These are phyloP conservation scores for Penicillium sp. DNA, from an alignment of 2,329 filamentous ascomycete species.

Conservation along the genomic window DNA sequence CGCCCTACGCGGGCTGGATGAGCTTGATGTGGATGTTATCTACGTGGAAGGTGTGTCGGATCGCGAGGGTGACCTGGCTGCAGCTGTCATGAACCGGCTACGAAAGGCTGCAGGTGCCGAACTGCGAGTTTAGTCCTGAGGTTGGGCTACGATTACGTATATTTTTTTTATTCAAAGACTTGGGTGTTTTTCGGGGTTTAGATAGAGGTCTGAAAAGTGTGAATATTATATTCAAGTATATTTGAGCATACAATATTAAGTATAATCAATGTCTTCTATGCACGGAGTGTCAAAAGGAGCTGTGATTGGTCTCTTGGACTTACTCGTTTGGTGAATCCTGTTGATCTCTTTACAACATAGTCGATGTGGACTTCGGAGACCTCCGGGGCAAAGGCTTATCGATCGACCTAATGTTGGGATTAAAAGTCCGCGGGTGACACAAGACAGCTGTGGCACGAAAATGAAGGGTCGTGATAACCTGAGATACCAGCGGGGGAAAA, in stretches of 20 bases:
- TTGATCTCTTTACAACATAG: background rate
- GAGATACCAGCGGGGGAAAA: conserved; percentile 3
- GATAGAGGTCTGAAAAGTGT: conserved; percentile 2
- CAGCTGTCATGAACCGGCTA: conserved; percentile 75
- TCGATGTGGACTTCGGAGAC: conserved; percentile 5
- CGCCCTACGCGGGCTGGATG: conserved; percentile 74
- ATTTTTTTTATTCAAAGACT: background rate
- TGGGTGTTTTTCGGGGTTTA: background rate
- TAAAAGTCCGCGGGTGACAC: too few relatives aligned
- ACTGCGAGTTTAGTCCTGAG: conserved; percentile 36
- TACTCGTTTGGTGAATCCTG: background rate
- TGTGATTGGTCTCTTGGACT: conserved; percentile 2
- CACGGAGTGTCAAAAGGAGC: background rate
- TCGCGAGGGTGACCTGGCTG: conserved; percentile 65
- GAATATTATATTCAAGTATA: conserved; percentile 3
- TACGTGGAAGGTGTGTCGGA: conserved; percentile 80
- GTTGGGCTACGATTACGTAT: conserved; percentile 16
- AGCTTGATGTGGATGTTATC: conserved; percentile 68
- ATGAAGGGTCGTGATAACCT: background rate
- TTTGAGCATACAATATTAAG: background rate
- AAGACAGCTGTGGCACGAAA: background rate
- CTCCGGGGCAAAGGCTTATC: conserved; percentile 11
- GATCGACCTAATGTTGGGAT: background rate
- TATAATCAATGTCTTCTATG: background rate
- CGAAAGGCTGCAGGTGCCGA: conserved; percentile 62